These are phyloP conservation scores for Bolboschoenus planiculmis DNA, from an alignment of 176 grass and related monocot genomes.

Conservation along the genomic window DNA sequence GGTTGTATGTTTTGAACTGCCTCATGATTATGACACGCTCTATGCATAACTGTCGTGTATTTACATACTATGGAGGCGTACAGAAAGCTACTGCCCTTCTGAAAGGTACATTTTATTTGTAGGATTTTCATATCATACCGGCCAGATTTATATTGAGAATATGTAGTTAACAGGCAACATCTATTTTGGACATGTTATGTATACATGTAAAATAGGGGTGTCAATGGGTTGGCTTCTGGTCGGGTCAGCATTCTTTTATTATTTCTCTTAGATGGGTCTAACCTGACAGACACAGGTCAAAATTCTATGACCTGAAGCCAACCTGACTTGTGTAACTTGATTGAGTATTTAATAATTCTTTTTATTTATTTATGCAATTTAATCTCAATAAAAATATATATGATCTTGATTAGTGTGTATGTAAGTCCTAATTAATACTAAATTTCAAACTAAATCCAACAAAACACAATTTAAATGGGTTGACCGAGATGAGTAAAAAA, in stretches of 20 bases:
- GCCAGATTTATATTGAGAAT: neutral
- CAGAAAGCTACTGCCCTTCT: constrained; percentile 76
- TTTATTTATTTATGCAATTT: neutral
- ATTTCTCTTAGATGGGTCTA: neutral
- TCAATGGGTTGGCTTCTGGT: neutral
- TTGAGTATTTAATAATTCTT: neutral
- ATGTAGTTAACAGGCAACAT: neutral
- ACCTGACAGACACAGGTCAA: neutral
- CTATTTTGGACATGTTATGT: neutral
- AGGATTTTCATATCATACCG: neutral
- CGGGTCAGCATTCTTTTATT: neutral
- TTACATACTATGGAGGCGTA: constrained; percentile 92
- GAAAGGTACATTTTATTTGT: constrained; percentile 51
- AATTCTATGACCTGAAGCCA: too few relatives aligned
- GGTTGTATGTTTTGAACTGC: constrained; percentile 63
- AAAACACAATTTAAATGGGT: neutral
- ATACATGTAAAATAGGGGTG: neutral
- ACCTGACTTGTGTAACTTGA: neutral
- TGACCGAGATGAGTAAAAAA: neutral
- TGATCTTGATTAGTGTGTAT: neutral
- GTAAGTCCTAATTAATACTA: neutral
- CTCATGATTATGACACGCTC: constrained; percentile 70
- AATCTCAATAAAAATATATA: neutral
- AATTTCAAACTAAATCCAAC: neutral
- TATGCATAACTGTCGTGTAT: constrained; percentile 84